Percentiles rank a stretch among this genome's conserved stretches.
phyloP scores from a whole-genome alignment of 176 grass and related monocot species.

The Musa beccarii region DNA sequence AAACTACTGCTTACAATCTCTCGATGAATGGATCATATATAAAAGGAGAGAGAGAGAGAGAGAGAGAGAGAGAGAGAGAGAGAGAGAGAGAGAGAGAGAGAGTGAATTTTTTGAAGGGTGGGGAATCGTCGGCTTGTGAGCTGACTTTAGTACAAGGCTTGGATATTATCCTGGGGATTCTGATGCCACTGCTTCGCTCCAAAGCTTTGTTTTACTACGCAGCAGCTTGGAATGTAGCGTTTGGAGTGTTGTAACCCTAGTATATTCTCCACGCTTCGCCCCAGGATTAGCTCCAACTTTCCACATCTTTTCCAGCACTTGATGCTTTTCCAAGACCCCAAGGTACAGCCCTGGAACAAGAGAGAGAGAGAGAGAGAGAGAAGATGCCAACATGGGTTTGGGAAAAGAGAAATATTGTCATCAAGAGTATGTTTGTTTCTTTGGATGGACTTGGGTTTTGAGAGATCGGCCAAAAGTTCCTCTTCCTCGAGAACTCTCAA shows the following conservation, averaged over 20 bases:
- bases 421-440: constrained; percentile 83
- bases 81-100: constrained; percentile 19
- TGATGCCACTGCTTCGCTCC: constrained; percentile 31
- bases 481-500: too few species aligned
- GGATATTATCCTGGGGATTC: constrained; percentile 12
- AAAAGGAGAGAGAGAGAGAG: not conserved
- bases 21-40: not conserved
- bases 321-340: constrained; percentile 63
- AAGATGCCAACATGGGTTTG: constrained; percentile 25
- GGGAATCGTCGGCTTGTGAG: constrained; percentile 63
- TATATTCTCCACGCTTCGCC: constrained; percentile 56
- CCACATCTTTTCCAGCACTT: constrained; percentile 43
- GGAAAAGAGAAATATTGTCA: constrained; percentile 82
- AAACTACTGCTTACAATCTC: not conserved
- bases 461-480: not conserved
- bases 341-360: constrained; percentile 16
- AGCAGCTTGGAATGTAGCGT: constrained; percentile 64
- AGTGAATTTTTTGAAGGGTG: constrained; percentile 95
- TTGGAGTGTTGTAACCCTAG: constrained; percentile 60
- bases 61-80: constrained; percentile 5
- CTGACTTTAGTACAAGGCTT: constrained; percentile 76
- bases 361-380: not conserved
- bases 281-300: constrained; percentile 14
- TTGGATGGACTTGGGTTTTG: constrained; percentile 45
- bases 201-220: constrained; percentile 28